Conservation (phyloP, 805 yeast genomes). For the Monosporozyma servazzii region DNA sequence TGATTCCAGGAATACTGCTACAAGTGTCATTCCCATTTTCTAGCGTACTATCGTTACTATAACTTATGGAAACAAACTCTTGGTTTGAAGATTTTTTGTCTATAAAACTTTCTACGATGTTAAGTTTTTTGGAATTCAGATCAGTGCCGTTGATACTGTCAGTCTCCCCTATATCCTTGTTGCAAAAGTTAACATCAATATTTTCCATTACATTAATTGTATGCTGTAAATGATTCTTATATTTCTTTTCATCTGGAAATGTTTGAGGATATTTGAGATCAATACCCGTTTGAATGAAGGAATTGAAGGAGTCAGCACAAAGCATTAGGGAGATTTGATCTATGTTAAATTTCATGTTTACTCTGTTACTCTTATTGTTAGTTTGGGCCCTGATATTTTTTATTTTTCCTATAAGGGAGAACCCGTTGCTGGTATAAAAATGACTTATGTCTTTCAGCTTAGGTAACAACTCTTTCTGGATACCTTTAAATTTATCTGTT, state of each 20-base stretch:
- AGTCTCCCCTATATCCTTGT: slow-evolving; percentile 4
- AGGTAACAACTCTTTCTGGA: neutral
- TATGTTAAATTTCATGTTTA: slow-evolving; percentile 31
- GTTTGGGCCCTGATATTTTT: slow-evolving; percentile 2
- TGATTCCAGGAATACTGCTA: slow-evolving; percentile 17
- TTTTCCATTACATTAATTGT: slow-evolving; percentile 35
- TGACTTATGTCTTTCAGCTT: slow-evolving; percentile 4
- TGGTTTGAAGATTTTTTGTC: slow-evolving; percentile 3
- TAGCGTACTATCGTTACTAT: neutral
- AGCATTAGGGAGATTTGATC: slow-evolving; percentile 43
- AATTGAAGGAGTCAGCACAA: slow-evolving; percentile 81
- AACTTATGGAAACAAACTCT: neutral
- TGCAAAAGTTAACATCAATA: slow-evolving; percentile 27
- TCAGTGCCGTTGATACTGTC: neutral
- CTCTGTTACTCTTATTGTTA: slow-evolving; percentile 16
- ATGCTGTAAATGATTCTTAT: slow-evolving; percentile 28
- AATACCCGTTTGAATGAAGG: slow-evolving; percentile 54
- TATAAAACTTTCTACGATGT: slow-evolving; percentile 13
- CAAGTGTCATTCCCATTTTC: neutral
- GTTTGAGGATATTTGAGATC: slow-evolving; percentile 65
- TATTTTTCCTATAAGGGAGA: slow-evolving; percentile 20
- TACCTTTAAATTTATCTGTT: slow-evolving; percentile 46
- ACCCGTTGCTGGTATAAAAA: slow-evolving; percentile 21
- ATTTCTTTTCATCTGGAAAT: slow-evolving; percentile 53
- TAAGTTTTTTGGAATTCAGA: neutral